phyloP scores from a whole-genome alignment of 1,284 basidiomycete genomes.

The Trichosporon coremiiforme region DNA sequence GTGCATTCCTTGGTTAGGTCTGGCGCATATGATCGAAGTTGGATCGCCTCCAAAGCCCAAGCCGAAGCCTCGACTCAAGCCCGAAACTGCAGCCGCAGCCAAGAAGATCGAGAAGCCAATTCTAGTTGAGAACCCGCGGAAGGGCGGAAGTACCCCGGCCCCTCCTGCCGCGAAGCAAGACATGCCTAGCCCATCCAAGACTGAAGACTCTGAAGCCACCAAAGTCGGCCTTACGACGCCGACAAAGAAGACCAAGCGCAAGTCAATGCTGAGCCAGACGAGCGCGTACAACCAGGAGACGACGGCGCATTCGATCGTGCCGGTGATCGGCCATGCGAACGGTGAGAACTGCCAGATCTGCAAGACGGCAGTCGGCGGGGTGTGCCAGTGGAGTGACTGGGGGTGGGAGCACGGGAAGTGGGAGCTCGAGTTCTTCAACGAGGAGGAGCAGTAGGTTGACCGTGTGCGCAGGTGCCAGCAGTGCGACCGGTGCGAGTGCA shows the following conservation, averaged over 20 bases:
- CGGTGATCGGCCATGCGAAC: conserved; percentile 5
- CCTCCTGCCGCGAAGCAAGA: background rate
- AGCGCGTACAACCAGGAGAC: conserved; percentile 13
- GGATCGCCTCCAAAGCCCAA: conserved; percentile 10
- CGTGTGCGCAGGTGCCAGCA: background rate
- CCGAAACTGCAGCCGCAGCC: background rate
- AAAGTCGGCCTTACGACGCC: background rate
- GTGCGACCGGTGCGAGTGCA: background rate
- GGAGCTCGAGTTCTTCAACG: conserved; percentile 7
- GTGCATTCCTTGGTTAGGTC: conserved; percentile 15
- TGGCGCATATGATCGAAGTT: conserved; percentile 13
- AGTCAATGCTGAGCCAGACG: background rate
- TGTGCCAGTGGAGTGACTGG: conserved; percentile 16
- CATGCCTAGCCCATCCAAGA: background rate
- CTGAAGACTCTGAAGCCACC: background rate
- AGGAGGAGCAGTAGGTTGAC: background rate
- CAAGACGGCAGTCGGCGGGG: conserved; percentile 16
- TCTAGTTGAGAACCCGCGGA: conserved; percentile 14
- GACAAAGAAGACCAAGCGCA: background rate
- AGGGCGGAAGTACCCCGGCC: background rate
- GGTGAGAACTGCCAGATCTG: conserved; percentile 17
- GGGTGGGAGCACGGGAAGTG: conserved; percentile 12
- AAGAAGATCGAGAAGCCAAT: conserved; percentile 16
- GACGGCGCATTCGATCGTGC: conserved; percentile 8
- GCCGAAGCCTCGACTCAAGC: background rate